Evolutionary conservation across 768 basidiomycete species (phyloP).

Genomic region (Lactifluus rugatus): DNA sequence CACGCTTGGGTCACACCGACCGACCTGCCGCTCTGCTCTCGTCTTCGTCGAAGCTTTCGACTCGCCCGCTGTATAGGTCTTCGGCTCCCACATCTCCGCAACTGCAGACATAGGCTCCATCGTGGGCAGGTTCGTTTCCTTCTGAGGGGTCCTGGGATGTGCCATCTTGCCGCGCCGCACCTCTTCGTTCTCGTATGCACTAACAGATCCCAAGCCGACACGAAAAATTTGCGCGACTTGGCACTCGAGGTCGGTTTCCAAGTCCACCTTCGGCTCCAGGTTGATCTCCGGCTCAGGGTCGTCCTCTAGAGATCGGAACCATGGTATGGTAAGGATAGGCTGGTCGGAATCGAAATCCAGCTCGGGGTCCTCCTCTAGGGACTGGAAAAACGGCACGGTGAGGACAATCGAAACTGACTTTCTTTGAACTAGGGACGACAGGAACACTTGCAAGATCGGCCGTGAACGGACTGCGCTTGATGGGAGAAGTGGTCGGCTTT

Average conservation of each 20-base stretch:
- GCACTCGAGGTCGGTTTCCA: not conserved
- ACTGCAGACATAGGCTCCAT: slow-evolving; percentile 5
- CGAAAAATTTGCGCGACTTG: slow-evolving; percentile 4
- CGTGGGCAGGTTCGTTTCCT: not conserved
- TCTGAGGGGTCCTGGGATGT: not conserved
- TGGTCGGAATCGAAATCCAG: no score
- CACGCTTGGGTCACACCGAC: not conserved
- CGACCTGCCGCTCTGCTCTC: no score
- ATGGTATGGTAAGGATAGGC: no score
- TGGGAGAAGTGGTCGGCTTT: not conserved
- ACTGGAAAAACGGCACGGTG: not conserved
- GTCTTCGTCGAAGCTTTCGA: no score
- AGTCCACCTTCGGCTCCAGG: not conserved
- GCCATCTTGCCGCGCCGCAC: not conserved
- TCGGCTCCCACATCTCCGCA: slow-evolving; percentile 1
- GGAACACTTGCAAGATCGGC: not conserved
- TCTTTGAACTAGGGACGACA: not conserved
- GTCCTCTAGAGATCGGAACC: no score
- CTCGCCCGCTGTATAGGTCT: not conserved
- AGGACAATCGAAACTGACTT: not conserved
- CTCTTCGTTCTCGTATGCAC: not conserved
- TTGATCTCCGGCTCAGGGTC: no score
- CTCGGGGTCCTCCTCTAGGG: not conserved
- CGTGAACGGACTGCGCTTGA: not conserved
- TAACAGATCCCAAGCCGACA: not conserved